Conservation (phyloP, 306 rosid genomes). For the Lithocarpus polystachyus region DNA sequence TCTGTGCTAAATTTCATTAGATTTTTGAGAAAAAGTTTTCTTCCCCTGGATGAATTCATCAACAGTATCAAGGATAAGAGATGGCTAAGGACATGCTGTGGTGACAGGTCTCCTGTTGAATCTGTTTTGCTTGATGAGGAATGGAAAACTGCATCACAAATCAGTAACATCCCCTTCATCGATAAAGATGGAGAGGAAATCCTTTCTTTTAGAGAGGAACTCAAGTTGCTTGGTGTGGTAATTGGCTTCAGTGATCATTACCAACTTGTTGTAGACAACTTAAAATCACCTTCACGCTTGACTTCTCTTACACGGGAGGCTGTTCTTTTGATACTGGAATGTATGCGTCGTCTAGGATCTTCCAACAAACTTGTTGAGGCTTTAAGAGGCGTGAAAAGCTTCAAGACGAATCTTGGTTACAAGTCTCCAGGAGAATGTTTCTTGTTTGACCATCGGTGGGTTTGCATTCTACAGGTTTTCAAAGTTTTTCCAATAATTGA, state of each 20-base stretch:
- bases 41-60: constrained; percentile 35
- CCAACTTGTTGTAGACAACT: constrained; percentile 23
- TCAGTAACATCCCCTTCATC: too few relatives aligned
- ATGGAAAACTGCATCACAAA: too few relatives aligned
- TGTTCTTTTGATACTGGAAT: constrained; percentile 20
- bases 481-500: constrained; percentile 49
- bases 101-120: too few relatives aligned
- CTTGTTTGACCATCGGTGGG: too few relatives aligned
- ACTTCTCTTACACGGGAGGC: constrained; percentile 36
- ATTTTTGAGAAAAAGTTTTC: constrained; percentile 31
- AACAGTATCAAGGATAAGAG: constrained; percentile 25
- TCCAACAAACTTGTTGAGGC: too few relatives aligned
- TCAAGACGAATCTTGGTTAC: constrained; percentile 61
- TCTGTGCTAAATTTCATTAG: constrained; percentile 52
- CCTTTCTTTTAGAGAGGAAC: too few relatives aligned
- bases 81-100: too few relatives aligned
- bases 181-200: too few relatives aligned
- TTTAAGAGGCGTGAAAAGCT: not conserved
- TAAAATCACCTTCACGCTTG: constrained; percentile 46
- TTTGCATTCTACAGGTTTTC: constrained; percentile 12
- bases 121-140: too few relatives aligned
- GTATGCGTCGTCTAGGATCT: too few relatives aligned
- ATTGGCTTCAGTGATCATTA: too few relatives aligned
- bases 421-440: constrained; percentile 30
- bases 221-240: too few relatives aligned